Evolutionary conservation across 306 rosid species (phyloP).

Genomic region (Crataegus laevigata): DNA sequence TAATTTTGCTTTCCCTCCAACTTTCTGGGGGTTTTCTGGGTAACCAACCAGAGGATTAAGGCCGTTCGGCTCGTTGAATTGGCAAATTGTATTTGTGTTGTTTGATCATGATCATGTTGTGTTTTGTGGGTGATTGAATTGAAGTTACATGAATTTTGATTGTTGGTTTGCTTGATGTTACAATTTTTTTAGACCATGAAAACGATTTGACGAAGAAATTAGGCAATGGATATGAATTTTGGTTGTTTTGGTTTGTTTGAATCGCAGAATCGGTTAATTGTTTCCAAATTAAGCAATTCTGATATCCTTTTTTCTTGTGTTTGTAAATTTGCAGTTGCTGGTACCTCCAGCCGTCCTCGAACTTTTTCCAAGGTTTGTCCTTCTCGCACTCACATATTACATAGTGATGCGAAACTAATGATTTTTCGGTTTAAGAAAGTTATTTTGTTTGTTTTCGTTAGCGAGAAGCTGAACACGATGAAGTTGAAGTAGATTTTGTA

Average conservation of each 20-base stretch:
- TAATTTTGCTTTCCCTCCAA: neutral
- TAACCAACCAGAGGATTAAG: neutral
- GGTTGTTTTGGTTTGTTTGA: neutral
- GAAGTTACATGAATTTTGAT: neutral
- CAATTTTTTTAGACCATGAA: neutral
- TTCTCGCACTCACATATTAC: neutral
- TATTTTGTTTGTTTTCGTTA: conserved; percentile 23
- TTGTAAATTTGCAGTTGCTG: conserved; percentile 57
- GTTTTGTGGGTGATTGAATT: neutral
- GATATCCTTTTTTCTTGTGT: neutral
- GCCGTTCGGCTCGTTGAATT: neutral
- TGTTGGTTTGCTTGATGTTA: neutral
- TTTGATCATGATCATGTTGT: neutral
- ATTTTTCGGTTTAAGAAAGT: conserved; percentile 10
- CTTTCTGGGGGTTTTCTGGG: neutral
- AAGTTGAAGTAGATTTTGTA: conserved; percentile 39
- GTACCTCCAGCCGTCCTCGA: conserved; percentile 72
- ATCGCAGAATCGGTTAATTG: too few species aligned
- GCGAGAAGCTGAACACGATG: conserved; percentile 60
- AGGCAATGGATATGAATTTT: too few species aligned
- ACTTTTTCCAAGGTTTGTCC: conserved; percentile 52
- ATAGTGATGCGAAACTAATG: neutral
- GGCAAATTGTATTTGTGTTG: too few species aligned
- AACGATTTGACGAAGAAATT: neutral
- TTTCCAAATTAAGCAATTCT: too few species aligned